Evolutionary conservation across 768 basidiomycete species (phyloP).

Genomic region (Pisolithus marmoratus): DNA sequence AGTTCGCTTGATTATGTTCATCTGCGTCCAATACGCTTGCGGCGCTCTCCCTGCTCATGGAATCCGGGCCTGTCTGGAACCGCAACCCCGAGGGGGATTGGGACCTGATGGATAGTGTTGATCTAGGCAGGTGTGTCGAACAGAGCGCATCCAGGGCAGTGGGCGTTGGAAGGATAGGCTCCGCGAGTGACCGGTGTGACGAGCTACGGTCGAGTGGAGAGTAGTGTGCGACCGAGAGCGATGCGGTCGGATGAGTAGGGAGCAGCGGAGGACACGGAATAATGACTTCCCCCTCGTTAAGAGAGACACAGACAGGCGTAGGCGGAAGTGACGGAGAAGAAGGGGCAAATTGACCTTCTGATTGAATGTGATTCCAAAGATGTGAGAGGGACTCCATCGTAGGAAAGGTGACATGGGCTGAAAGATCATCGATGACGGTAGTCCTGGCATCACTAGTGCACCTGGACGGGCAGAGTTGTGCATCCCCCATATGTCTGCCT

Average conservation of each 20-base stretch:
- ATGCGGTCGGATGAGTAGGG: conserved; percentile 57
- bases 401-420: conserved; percentile 10
- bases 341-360: neutral
- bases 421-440: too few species aligned
- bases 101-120: conserved; percentile 21
- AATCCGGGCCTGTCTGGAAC: conserved; percentile 38
- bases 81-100: conserved; percentile 38
- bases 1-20: conserved; percentile 39
- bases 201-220: conserved; percentile 8
- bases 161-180: conserved; percentile 34
- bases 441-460: too few species aligned
- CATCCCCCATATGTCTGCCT: too few species aligned
- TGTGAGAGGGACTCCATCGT: conserved; percentile 7
- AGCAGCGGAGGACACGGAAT: conserved; percentile 36
- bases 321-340: conserved; percentile 21
- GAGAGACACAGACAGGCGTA: conserved; percentile 34
- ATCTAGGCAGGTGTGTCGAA: conserved; percentile 28
- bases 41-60: conserved; percentile 34
- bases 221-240: conserved; percentile 38
- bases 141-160: conserved; percentile 60
- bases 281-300: conserved; percentile 41
- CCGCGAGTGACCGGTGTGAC: conserved; percentile 13
- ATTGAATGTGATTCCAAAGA: conserved; percentile 1
- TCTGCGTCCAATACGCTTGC: conserved; percentile 45
- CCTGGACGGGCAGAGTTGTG: too few species aligned